Conservation (phyloP, 75 land plant genomes). For the Sequoia sempervirens region DNA sequence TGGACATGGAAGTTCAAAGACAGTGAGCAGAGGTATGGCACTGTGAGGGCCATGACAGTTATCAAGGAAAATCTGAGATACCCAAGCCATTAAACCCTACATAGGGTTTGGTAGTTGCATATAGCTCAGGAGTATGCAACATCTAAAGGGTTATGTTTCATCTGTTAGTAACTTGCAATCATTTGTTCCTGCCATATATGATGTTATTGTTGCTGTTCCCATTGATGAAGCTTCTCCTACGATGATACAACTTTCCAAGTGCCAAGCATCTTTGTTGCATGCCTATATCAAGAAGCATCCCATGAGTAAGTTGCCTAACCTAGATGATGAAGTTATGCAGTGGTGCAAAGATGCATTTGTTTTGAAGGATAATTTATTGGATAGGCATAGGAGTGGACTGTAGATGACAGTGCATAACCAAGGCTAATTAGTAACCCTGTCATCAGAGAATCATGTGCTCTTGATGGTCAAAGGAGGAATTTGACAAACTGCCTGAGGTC, state of each 20-base stretch:
- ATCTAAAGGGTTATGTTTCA: conserved; percentile 69
- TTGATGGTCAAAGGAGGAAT: too few species aligned
- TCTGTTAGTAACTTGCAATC: conserved; percentile 76
- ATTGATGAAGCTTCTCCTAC: conserved; percentile 68
- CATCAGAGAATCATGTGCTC: too few species aligned
- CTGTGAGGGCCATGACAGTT: too few species aligned
- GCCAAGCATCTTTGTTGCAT: conserved; percentile 85
- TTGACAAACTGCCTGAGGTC: too few species aligned
- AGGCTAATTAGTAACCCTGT: too few species aligned
- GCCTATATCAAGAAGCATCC: conserved; percentile 61
- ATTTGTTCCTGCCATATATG: conserved; percentile 93
- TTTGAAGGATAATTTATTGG: conserved; percentile 71
- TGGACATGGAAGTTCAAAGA: too few species aligned
- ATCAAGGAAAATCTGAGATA: too few species aligned
- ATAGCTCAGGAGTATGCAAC: conserved; percentile 92
- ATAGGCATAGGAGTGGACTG: conserved; percentile 42
- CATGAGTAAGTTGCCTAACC: conserved; percentile 63
- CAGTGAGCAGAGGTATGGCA: too few species aligned
- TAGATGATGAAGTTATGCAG: conserved; percentile 68
- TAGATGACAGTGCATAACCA: too few species aligned
- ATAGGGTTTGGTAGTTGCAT: conserved; percentile 29
- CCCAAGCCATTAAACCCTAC: too few species aligned
- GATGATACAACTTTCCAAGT: conserved; percentile 70
- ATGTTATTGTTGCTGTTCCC: conserved; percentile 77
- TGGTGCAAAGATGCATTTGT: conserved; percentile 86